A percentile compares a stretch with the other conserved stretches of the same genome.
phyloP scores from a whole-genome alignment of 1,284 basidiomycete species.

The Cystobasidium pallidum region DNA sequence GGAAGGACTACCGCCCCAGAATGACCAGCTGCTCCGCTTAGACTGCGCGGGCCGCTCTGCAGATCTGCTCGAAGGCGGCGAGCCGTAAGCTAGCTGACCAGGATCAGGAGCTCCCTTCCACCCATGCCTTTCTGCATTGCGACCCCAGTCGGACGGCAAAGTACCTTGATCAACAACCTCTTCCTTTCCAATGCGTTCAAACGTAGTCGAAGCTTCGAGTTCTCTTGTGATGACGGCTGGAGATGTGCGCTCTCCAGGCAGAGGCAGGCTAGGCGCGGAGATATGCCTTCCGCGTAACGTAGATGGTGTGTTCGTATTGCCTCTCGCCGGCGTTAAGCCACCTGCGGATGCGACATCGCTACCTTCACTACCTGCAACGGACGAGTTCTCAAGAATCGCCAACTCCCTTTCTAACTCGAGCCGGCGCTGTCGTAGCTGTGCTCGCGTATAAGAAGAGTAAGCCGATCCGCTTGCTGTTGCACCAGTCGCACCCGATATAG shows the following conservation, averaged over 20 bases:
- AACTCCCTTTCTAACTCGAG: slow-evolving; percentile 40
- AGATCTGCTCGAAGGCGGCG: background rate
- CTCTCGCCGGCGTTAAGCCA: background rate
- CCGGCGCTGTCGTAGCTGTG: slow-evolving; percentile 38
- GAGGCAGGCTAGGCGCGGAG: slow-evolving; percentile 29
- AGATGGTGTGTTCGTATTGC: slow-evolving; percentile 9
- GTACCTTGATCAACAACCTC: slow-evolving; percentile 25
- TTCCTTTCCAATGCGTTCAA: slow-evolving; percentile 26
- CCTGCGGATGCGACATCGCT: slow-evolving; percentile 11
- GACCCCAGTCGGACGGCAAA: slow-evolving; percentile 38
- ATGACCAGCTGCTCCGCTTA: slow-evolving; percentile 27
- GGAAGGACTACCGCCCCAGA: slow-evolving; percentile 22
- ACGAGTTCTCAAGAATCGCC: slow-evolving; percentile 22
- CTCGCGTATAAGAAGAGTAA: slow-evolving; percentile 35
- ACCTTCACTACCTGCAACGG: slow-evolving; percentile 12
- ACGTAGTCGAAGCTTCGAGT: slow-evolving; percentile 31
- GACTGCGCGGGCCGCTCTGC: background rate
- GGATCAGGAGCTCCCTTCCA: slow-evolving; percentile 35
- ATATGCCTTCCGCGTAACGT: slow-evolving; percentile 33
- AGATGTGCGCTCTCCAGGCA: slow-evolving; percentile 3
- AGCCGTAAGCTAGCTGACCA: background rate
- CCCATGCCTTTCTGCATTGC: slow-evolving; percentile 15
- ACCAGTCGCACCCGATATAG: slow-evolving; percentile 30
- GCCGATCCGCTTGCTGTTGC: slow-evolving; percentile 11
- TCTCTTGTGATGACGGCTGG: background rate